Evolutionary conservation across 2,329 filamentous ascomycete species (phyloP).

Genomic region (Thelonectria olida): DNA sequence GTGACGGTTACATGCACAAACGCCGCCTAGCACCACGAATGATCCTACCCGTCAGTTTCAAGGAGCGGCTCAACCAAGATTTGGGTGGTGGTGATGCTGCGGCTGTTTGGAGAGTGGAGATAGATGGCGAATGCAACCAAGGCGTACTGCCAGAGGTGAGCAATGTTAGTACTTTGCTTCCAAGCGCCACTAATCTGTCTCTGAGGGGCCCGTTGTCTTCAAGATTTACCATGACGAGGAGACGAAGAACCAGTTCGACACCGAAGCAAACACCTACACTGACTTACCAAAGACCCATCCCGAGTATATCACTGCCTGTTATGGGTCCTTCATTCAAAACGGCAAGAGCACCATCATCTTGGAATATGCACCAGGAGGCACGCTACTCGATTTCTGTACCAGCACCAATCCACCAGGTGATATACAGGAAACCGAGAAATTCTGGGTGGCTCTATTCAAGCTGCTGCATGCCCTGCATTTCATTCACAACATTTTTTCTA

Average conservation of each 20-base stretch:
- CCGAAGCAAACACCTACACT: constrained; percentile 2
- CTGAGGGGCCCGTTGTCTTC: constrained; percentile 9
- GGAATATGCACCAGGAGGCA: constrained; percentile 6
- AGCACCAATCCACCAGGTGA: neutral
- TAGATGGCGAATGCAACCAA: neutral
- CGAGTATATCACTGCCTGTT: neutral
- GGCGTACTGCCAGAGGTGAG: neutral
- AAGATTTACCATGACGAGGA: constrained; percentile 9
- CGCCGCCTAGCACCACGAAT: neutral
- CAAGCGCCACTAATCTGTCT: neutral
- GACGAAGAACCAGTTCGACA: neutral
- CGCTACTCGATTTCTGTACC: constrained; percentile 4
- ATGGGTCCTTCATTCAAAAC: constrained; percentile 3
- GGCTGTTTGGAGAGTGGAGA: neutral
- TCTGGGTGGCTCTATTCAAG: constrained; percentile 3
- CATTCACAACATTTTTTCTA: neutral
- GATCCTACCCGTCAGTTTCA: constrained; percentile 10
- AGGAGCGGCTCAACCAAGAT: neutral
- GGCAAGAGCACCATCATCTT: constrained; percentile 3
- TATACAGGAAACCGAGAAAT: neutral
- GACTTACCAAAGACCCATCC: rapidly evolving
- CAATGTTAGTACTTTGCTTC: neutral
- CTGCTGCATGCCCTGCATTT: neutral
- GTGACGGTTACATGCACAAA: neutral
- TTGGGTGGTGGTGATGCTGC: neutral